Evolutionary conservation across 164 flowering plant species (phyloP).

Genomic region (Berberis vulgaris): DNA sequence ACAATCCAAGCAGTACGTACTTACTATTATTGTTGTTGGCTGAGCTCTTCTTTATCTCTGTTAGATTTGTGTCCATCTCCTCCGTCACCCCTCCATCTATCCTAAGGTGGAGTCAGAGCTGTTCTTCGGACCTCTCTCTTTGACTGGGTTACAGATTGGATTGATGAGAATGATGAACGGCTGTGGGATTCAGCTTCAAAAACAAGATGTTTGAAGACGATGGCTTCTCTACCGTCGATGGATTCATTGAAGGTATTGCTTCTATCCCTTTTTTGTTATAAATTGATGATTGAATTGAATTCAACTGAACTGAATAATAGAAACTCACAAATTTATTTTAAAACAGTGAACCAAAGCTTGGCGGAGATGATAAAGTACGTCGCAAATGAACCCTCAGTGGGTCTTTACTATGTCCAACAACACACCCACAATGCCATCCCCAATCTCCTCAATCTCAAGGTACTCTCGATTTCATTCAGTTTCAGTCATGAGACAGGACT

Average conservation of each 20-base stretch:
- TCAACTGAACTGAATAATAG: neutral
- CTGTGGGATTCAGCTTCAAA: neutral
- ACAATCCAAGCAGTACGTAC: too few species aligned
- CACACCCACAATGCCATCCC: constrained; percentile 75
- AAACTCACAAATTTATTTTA: neutral
- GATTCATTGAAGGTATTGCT: constrained; percentile 24
- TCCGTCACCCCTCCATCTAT: too few species aligned
- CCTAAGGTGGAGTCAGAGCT: too few species aligned
- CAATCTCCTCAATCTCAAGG: constrained; percentile 43
- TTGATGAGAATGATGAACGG: too few species aligned
- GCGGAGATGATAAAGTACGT: constrained; percentile 78
- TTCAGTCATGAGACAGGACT: too few species aligned
- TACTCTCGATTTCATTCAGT: neutral
- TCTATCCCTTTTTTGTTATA: neutral
- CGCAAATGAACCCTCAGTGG: constrained; percentile 94
- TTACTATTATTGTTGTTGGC: too few species aligned
- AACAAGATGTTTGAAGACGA: constrained; percentile 17
- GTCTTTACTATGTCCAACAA: constrained; percentile 84
- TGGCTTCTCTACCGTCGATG: constrained; percentile 28
- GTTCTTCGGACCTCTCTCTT: too few species aligned
- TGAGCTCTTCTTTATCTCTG: too few species aligned
- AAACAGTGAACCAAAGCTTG: constrained; percentile 36
- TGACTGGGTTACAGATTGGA: too few species aligned
- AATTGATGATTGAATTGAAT: neutral
- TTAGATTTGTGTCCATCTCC: too few species aligned